Conservation (phyloP, 2,329 filamentous ascomycete genomes). For the Botrytis fragariae region DNA sequence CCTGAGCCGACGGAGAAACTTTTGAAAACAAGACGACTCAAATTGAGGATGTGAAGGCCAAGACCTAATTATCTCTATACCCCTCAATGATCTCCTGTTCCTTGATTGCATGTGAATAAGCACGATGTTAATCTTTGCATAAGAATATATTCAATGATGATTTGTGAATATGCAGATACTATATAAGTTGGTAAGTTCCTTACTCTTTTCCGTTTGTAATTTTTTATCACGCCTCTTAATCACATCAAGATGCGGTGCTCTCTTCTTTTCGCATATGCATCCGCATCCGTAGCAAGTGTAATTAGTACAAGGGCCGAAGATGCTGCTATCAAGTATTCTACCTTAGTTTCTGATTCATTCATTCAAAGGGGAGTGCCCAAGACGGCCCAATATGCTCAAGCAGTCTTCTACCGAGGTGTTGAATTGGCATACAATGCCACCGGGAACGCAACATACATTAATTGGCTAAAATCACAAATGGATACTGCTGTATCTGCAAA, state of each 20-base stretch:
- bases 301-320: conserved; percentile 3
- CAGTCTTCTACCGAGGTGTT: conserved; percentile 17
- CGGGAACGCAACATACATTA: conserved; percentile 44
- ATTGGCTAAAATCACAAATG: conserved; percentile 47
- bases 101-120: neutral
- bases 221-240: neutral
- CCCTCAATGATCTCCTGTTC: neutral
- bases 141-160: neutral
- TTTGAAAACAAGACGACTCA: neutral
- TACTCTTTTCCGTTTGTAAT: neutral
- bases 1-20: conserved; percentile 12
- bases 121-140: neutral
- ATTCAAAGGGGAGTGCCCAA: conserved; percentile 8
- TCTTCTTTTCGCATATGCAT: conserved; percentile 7
- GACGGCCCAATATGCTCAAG: conserved; percentile 13
- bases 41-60: neutral
- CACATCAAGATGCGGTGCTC: neutral
- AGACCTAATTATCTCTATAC: neutral
- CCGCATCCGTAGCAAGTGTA: neutral
- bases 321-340: conserved; percentile 5
- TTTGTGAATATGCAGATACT: neutral
- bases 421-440: conserved; percentile 43
- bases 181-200: neutral
- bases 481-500: conserved; percentile 48
- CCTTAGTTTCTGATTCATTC: conserved; percentile 16